Evolutionary conservation across 2,329 filamentous ascomycete genomes (phyloP).

Genomic region (Amauroascus verrucosus): DNA sequence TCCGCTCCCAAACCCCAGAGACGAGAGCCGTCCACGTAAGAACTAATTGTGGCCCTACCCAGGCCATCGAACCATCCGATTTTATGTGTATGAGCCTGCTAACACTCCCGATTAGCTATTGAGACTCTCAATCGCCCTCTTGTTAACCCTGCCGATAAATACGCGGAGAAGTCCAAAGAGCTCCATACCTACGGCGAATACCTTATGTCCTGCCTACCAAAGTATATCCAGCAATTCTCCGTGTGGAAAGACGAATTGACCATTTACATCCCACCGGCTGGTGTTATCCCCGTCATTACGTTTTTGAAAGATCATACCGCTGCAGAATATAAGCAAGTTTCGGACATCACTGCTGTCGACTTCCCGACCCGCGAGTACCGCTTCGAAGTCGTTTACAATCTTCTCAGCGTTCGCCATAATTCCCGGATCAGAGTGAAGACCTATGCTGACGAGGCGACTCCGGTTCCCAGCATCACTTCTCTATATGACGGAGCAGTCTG

Average conservation of each 20-base stretch:
- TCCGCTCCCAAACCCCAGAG: constrained; percentile 57
- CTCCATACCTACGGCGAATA: constrained; percentile 94
- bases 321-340: constrained; percentile 89
- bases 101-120: constrained; percentile 27
- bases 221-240: constrained; percentile 98
- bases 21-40: constrained; percentile 45
- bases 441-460: constrained; percentile 90
- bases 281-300: constrained; percentile 79
- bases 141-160: constrained; percentile 89
- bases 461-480: constrained; percentile 75
- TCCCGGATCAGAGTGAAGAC: constrained; percentile 96
- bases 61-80: background rate
- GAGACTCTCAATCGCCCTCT: constrained; percentile 65
- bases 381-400: constrained; percentile 96
- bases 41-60: constrained; percentile 11
- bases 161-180: constrained; percentile 71
- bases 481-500: constrained; percentile 95
- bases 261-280: constrained; percentile 80
- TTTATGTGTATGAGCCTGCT: background rate
- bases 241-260: constrained; percentile 99
- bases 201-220: constrained; percentile 90
- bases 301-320: constrained; percentile 98
- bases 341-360: constrained; percentile 87
- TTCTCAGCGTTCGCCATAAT: constrained; percentile 93
- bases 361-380: constrained; percentile 91